These are phyloP conservation scores for Balamuthia mandrillaris DNA, from an alignment of 208 protist species.

Conservation along the genomic window DNA sequence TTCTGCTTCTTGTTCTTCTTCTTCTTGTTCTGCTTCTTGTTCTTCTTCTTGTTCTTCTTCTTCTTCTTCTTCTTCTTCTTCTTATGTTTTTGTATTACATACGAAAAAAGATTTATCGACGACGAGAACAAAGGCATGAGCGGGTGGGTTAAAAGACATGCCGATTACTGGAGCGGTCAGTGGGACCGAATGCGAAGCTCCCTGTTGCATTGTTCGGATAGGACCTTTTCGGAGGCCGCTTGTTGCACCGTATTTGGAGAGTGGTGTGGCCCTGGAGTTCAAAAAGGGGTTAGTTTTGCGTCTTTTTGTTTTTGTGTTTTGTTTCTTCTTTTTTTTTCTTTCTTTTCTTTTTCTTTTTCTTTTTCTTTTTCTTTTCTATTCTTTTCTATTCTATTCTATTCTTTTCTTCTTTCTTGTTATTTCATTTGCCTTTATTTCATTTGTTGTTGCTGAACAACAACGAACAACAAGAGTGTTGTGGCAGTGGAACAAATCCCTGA, in stretches of 20 bases:
- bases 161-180: not conserved
- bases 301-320: not conserved
- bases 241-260: not conserved
- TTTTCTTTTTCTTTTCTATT: not conserved
- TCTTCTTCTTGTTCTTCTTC: too few relatives aligned
- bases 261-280: slow-evolving; percentile 20
- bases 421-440: not conserved
- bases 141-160: not conserved
- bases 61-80: not conserved
- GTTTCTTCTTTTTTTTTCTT: not conserved
- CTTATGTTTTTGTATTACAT: not conserved
- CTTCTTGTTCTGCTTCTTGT: too few relatives aligned
- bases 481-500: not conserved
- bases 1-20: too few relatives aligned
- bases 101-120: not conserved
- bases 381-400: not conserved
- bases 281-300: not conserved
- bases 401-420: not conserved
- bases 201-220: not conserved
- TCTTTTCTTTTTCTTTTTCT: too few relatives aligned
- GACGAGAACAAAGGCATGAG: slow-evolving; percentile 8
- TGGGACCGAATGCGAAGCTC: not conserved
- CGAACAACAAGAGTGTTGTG: not conserved
- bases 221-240: not conserved
- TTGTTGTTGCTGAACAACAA: not conserved